A percentile compares a stretch with the other conserved stretches of the same genome.
These are phyloP conservation scores for Xylariaceae sp. DNA, from an alignment of 2,329 filamentous ascomycete genomes.

Conservation along the genomic window DNA sequence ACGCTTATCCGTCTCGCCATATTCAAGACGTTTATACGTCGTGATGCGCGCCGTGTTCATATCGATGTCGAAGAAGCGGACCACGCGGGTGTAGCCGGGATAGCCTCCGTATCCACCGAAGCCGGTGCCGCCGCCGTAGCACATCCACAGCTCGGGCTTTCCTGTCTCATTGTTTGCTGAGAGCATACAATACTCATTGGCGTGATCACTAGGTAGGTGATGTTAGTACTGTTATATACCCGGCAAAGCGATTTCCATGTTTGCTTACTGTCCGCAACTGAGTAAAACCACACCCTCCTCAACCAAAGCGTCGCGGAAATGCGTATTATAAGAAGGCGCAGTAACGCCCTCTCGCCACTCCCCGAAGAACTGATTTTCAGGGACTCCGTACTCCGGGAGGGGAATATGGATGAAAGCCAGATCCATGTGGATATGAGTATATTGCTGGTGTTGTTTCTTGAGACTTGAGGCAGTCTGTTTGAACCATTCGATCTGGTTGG, in stretches of 20 bases:
- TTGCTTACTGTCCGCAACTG: conserved; percentile 78
- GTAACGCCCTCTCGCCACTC: conserved; percentile 78
- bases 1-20: conserved; percentile 47
- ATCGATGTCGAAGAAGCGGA: conserved; percentile 89
- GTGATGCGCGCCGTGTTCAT: conserved; percentile 82
- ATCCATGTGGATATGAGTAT: conserved; percentile 89
- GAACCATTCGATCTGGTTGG: conserved; percentile 93
- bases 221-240: conserved; percentile 7
- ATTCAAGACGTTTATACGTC: conserved; percentile 88
- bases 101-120: conserved; percentile 96
- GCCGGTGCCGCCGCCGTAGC: conserved; percentile 85
- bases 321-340: conserved; percentile 81
- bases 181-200: conserved; percentile 91
- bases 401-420: conserved; percentile 98
- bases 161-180: conserved; percentile 46
- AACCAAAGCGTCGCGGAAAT: conserved; percentile 85
- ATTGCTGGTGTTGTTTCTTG: conserved; percentile 73
- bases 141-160: conserved; percentile 88
- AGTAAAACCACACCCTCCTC: conserved; percentile 82
- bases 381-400: conserved; percentile 74
- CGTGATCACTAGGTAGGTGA: conserved; percentile 63
- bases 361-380: conserved; percentile 57
- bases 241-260: not conserved
- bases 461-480: conserved; percentile 66
- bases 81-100: conserved; percentile 72